Percentiles rank a stretch among this genome's conserved stretches.
These are phyloP conservation scores for Ormosia emarginata DNA, from an alignment of 306 rosid genomes.

Conservation along the genomic window DNA sequence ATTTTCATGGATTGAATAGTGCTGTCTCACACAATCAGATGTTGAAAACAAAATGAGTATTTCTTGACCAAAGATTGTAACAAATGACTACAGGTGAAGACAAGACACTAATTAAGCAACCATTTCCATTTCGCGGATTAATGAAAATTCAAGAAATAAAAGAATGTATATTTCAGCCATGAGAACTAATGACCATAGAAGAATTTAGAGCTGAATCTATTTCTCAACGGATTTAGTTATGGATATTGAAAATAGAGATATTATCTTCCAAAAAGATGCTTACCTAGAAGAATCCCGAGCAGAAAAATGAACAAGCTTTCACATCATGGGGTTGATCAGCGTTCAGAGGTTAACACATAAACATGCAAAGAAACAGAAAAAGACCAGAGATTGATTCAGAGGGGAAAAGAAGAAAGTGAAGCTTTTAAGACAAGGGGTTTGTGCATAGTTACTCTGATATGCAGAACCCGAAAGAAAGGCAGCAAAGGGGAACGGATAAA, in stretches of 20 bases:
- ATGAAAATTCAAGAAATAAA: neutral
- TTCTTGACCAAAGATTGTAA: neutral
- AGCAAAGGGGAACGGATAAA: neutral
- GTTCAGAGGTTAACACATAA: neutral
- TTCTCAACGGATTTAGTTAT: neutral
- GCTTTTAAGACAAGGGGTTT: neutral
- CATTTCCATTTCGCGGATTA: neutral
- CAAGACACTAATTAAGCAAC: neutral
- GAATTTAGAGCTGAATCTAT: neutral
- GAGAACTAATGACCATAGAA: neutral
- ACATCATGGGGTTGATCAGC: slow-evolving; percentile 1
- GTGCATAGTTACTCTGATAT: neutral
- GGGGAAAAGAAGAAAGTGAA: neutral
- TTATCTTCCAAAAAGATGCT: neutral
- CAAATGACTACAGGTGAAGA: neutral
- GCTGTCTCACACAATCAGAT: neutral
- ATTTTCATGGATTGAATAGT: slow-evolving; percentile 7
- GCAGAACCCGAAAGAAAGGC: neutral
- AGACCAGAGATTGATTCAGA: neutral
- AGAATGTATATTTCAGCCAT: neutral
- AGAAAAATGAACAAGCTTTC: slow-evolving; percentile 13
- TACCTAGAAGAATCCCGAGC: slow-evolving; percentile 16
- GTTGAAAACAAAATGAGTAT: neutral
- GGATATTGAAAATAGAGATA: neutral
- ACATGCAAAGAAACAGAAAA: neutral